Evolutionary conservation across 2,329 filamentous ascomycete genomes (phyloP).

Genomic region (Penicillium freii): DNA sequence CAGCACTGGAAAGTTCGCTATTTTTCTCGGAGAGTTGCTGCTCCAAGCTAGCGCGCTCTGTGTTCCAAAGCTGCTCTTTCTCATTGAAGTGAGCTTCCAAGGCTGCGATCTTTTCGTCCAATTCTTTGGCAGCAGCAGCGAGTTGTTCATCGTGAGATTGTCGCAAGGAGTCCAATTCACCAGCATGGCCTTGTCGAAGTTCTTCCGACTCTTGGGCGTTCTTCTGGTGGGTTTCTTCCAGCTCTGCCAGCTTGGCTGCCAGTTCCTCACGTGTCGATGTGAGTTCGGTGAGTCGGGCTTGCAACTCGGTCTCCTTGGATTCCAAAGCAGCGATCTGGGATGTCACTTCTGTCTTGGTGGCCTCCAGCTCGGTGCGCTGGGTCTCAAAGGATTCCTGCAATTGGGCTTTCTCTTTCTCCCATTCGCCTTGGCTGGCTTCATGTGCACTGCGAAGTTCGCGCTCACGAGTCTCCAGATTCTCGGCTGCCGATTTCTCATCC

Average conservation of each 20-base stretch:
- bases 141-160: constrained; percentile 29
- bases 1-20: constrained; percentile 42
- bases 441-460: constrained; percentile 46
- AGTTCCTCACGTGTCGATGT: constrained; percentile 28
- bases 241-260: constrained; percentile 29
- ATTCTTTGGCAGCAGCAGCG: constrained; percentile 23
- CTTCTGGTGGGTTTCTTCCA: constrained; percentile 32
- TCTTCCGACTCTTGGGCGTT: constrained; percentile 29
- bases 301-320: constrained; percentile 34
- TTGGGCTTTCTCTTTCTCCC: constrained; percentile 39
- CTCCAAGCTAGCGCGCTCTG: constrained; percentile 33
- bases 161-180: constrained; percentile 27
- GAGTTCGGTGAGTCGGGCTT: constrained; percentile 29
- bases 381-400: constrained; percentile 38
- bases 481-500: constrained; percentile 41
- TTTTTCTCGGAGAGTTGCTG: constrained; percentile 43
- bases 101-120: constrained; percentile 27
- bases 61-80: constrained; percentile 36
- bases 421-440: constrained; percentile 35
- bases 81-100: constrained; percentile 30
- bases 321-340: constrained; percentile 36
- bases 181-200: constrained; percentile 24
- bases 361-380: constrained; percentile 39
- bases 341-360: constrained; percentile 30
- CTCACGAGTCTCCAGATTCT: constrained; percentile 39